Conservation (phyloP, 352 stramenopile genomes). For the Phytophthora vignae region DNA sequence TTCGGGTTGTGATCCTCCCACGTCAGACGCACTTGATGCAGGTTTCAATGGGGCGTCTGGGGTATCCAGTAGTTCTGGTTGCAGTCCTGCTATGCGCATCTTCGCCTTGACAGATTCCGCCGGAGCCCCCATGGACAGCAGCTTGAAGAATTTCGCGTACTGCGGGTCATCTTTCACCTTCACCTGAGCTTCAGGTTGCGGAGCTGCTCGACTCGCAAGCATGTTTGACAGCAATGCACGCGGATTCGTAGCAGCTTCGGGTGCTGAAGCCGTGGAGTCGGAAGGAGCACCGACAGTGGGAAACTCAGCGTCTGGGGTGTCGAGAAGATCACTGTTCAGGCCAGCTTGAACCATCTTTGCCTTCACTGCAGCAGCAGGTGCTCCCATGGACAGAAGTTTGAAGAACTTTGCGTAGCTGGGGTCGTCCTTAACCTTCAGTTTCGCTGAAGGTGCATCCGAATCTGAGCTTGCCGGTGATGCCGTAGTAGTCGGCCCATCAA, state of each 20-base stretch:
- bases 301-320: conserved; percentile 66
- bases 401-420: conserved; percentile 74
- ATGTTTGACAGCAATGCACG: conserved; percentile 18
- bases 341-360: conserved; percentile 81
- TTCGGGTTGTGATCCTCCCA: conserved; percentile 12
- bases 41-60: conserved; percentile 53
- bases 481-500: conserved; percentile 38
- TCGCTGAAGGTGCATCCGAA: not conserved
- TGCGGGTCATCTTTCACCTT: conserved; percentile 68
- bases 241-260: conserved; percentile 24
- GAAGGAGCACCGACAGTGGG: conserved; percentile 13
- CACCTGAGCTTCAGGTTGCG: conserved; percentile 7
- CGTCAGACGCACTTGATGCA: not conserved
- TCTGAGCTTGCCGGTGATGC: not conserved
- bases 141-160: conserved; percentile 77
- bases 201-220: conserved; percentile 9
- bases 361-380: conserved; percentile 59
- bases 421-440: conserved; percentile 57
- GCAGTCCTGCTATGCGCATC: conserved; percentile 82
- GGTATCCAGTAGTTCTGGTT: conserved; percentile 72
- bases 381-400: conserved; percentile 71
- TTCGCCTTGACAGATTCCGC: conserved; percentile 67
- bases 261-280: not conserved
- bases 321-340: conserved; percentile 79
- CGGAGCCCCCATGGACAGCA: conserved; percentile 69